A percentile compares a stretch with the other conserved stretches of the same genome.
phyloP scores from a whole-genome alignment of 164 flowering plant species.

The Annona squamosa region DNA sequence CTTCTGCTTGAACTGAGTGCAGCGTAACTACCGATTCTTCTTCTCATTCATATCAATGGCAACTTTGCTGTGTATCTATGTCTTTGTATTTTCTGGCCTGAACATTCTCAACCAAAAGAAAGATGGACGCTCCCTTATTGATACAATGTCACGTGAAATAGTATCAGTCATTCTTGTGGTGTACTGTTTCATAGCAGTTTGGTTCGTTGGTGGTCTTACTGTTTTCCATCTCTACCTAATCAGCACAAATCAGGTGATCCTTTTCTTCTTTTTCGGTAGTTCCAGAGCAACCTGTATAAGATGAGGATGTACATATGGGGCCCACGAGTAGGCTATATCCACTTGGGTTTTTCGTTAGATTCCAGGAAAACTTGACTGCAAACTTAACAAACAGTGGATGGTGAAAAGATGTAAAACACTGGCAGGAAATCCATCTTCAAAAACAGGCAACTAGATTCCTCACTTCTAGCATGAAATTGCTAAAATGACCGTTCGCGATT shows the following conservation, averaged over 20 bases:
- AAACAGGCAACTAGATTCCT: no score
- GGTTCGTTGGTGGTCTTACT: conserved; percentile 97
- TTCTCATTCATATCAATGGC: conserved; percentile 63
- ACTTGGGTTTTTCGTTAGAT: no score
- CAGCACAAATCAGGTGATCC: conserved; percentile 77
- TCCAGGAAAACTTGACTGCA: no score
- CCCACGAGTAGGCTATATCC: background rate
- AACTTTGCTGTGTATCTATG: conserved; percentile 69
- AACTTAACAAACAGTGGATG: no score
- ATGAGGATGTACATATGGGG: background rate
- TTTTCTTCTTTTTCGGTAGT: background rate
- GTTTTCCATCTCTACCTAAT: conserved; percentile 78
- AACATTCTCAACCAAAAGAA: conserved; percentile 28
- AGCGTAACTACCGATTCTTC: conserved; percentile 91
- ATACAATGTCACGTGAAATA: conserved; percentile 39
- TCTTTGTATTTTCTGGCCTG: conserved; percentile 60
- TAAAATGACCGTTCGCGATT: no score
- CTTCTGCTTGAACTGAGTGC: conserved; percentile 25
- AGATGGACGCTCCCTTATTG: conserved; percentile 20
- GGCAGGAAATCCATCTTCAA: no score
- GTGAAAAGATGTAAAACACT: no score
- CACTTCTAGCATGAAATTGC: no score
- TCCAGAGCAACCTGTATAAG: background rate
- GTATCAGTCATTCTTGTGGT: conserved; percentile 58
- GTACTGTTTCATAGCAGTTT: conserved; percentile 78